Percentiles rank a stretch among this genome's conserved stretches.
Evolutionary conservation across 768 basidiomycete species (phyloP).

Genomic region (Lyophyllum decastes): DNA sequence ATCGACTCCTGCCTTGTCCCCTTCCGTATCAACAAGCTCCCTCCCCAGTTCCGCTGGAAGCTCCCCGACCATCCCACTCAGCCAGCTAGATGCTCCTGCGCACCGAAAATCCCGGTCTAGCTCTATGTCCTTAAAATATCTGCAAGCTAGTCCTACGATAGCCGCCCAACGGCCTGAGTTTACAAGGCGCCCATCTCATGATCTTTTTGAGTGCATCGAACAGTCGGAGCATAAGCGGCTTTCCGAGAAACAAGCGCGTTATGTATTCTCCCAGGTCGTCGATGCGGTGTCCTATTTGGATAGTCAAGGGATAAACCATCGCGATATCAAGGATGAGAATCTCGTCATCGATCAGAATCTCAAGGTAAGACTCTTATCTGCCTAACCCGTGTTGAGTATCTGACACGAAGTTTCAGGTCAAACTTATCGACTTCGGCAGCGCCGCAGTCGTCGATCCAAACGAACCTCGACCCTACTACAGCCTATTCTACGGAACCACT

Average conservation of each 20-base stretch:
- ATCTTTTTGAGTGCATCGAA: slow-evolving; percentile 95
- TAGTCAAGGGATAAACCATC: slow-evolving; percentile 83
- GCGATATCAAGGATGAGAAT: slow-evolving; percentile 98
- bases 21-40: slow-evolving; percentile 53
- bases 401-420: slow-evolving; percentile 54
- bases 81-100: background rate
- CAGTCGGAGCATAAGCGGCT: slow-evolving; percentile 79
- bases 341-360: slow-evolving; percentile 75
- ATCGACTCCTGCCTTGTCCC: slow-evolving; percentile 57
- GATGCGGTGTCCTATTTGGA: slow-evolving; percentile 84
- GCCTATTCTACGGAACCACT: slow-evolving; percentile 88
- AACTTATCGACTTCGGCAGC: slow-evolving; percentile 95
- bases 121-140: slow-evolving; percentile 3
- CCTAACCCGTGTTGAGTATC: background rate
- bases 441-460: slow-evolving; percentile 73
- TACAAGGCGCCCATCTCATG: slow-evolving; percentile 79
- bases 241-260: slow-evolving; percentile 74
- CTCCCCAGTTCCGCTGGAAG: slow-evolving; percentile 43
- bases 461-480: slow-evolving; percentile 65
- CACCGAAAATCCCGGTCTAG: slow-evolving; percentile 2
- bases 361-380: slow-evolving; percentile 44
- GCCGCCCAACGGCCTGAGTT: slow-evolving; percentile 39
- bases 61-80: slow-evolving; percentile 29
- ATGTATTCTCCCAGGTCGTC: slow-evolving; percentile 86
- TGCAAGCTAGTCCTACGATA: slow-evolving; percentile 19